Evolutionary conservation across 257 asterid species (phyloP).

Genomic region (Scutellaria baicalensis): DNA sequence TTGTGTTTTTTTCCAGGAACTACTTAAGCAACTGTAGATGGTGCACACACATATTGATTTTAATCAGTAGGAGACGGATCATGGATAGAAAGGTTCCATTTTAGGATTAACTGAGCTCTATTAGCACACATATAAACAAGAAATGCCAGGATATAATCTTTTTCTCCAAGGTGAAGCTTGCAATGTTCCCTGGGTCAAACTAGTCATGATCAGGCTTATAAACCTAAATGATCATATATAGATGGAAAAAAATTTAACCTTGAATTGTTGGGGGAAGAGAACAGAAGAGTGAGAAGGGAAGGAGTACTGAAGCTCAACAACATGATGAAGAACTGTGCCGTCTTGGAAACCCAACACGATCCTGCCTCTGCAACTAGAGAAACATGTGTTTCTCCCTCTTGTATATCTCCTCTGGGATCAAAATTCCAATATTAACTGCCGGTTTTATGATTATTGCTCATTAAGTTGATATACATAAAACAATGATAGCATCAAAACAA

Average conservation of each 20-base stretch:
- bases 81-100: conserved; percentile 58
- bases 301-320: conserved; percentile 60
- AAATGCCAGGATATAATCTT: background rate
- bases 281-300: conserved; percentile 86
- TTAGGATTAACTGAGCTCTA: conserved; percentile 9
- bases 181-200: background rate
- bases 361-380: conserved; percentile 86
- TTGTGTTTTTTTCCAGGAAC: conserved; percentile 75
- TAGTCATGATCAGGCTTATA: background rate
- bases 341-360: conserved; percentile 61
- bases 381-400: conserved; percentile 52
- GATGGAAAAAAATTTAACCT: conserved; percentile 32
- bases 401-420: conserved; percentile 35
- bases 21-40: conserved; percentile 86
- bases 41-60: conserved; percentile 73
- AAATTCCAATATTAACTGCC: background rate
- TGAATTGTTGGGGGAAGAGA: conserved; percentile 88
- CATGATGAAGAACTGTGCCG: conserved; percentile 73
- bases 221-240: background rate
- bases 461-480: background rate
- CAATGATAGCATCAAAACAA: background rate
- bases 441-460: background rate
- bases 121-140: no score
- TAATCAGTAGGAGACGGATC: conserved; percentile 97
- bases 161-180: background rate